Conservation (phyloP, 257 asterid species). For the Ballota nigra region DNA sequence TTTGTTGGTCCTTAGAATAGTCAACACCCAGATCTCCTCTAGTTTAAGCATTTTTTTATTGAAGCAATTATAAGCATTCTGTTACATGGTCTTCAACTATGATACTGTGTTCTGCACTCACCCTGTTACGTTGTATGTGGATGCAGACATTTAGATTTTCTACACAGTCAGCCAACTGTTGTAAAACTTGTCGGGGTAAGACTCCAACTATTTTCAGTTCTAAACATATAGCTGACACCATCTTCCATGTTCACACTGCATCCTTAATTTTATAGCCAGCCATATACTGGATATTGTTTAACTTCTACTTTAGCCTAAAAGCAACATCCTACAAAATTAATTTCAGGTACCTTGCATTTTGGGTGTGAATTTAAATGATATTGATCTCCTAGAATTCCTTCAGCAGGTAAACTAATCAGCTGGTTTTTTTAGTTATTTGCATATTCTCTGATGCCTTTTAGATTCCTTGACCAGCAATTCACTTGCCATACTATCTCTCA, state of each 20-base stretch:
- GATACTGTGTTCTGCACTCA: slow-evolving; percentile 17
- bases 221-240: slow-evolving; percentile 11
- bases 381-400: slow-evolving; percentile 82
- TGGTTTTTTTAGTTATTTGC: background rate
- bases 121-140: slow-evolving; percentile 11
- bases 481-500: background rate
- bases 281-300: background rate
- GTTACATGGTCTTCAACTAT: slow-evolving; percentile 20
- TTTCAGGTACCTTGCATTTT: slow-evolving; percentile 88
- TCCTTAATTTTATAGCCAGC: background rate
- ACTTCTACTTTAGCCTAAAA: slow-evolving; percentile 4
- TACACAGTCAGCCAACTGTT: slow-evolving; percentile 61
- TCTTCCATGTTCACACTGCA: background rate
- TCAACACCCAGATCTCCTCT: background rate
- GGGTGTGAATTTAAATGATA: slow-evolving; percentile 71
- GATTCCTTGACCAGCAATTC: slow-evolving; percentile 10
- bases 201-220: slow-evolving; percentile 18
- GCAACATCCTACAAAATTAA: slow-evolving; percentile 10
- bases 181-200: slow-evolving; percentile 82
- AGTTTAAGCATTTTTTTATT: background rate
- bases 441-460: background rate
- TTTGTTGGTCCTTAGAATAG: background rate
- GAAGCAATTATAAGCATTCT: background rate
- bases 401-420: slow-evolving; percentile 59
- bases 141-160: slow-evolving; percentile 70